Evolutionary conservation across 129 eudicot genomes (phyloP).

Genomic region (Dittrichia graveolens): DNA sequence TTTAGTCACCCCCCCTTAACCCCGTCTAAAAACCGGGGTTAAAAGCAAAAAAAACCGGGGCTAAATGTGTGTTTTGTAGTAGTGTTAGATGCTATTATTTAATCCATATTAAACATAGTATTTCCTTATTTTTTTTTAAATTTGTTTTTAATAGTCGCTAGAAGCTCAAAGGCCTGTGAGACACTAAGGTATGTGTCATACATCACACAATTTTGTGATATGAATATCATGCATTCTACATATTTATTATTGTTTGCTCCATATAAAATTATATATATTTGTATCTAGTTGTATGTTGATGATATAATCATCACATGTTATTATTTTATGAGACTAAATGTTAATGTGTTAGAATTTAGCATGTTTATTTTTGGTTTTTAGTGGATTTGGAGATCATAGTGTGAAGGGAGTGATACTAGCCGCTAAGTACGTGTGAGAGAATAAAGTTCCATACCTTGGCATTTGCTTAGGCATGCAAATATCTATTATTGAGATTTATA

Average conservation of each 20-base stretch:
- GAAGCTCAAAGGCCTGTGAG: slow-evolving; percentile 89
- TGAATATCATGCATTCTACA: slow-evolving; percentile 16
- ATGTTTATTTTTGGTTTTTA: slow-evolving; percentile 95
- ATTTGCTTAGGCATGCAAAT: no score
- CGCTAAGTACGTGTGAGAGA: slow-evolving; percentile 93
- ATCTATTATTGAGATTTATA: slow-evolving; percentile 82
- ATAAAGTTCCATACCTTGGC: slow-evolving; percentile 87
- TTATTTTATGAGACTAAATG: slow-evolving; percentile 6
- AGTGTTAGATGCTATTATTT: slow-evolving; percentile 11
- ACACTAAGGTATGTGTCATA: slow-evolving; percentile 61
- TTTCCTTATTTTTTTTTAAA: background rate
- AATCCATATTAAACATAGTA: background rate
- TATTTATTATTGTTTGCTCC: slow-evolving; percentile 21
- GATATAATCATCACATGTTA: background rate
- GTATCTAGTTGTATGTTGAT: slow-evolving; percentile 1
- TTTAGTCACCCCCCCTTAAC: no score
- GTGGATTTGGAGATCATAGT: slow-evolving; percentile 99
- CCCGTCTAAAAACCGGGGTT: no score
- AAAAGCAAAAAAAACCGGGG: no score
- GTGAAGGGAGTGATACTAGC: slow-evolving; percentile 91
- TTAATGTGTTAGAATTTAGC: slow-evolving; percentile 63
- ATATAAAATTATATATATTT: background rate
- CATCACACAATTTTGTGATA: background rate
- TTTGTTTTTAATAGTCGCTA: slow-evolving; percentile 70
- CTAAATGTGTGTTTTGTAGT: no score